Percentiles rank a stretch among this genome's conserved stretches.
Conservation (phyloP, 805 yeast genomes). For the Wickerhamomyces alni region DNA sequence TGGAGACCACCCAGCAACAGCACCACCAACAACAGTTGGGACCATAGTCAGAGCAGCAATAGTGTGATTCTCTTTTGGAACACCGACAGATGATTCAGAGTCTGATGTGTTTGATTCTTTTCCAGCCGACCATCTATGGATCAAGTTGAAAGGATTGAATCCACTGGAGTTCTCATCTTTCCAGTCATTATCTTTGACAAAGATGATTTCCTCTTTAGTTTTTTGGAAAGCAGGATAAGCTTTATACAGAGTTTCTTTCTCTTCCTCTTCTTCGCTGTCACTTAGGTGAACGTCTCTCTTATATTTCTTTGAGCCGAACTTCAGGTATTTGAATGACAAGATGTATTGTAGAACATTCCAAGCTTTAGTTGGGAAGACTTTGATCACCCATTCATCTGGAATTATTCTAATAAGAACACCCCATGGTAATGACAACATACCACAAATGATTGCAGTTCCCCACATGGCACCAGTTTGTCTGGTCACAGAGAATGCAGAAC, state of each 20-base stretch:
- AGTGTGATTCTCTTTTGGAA: conserved; percentile 17
- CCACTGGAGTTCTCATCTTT: conserved; percentile 4
- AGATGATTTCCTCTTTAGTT: conserved; percentile 25
- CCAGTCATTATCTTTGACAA: conserved; percentile 17
- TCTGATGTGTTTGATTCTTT: conserved; percentile 9
- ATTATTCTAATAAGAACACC: conserved; percentile 71
- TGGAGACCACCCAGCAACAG: conserved; percentile 47
- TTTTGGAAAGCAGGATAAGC: conserved; percentile 27
- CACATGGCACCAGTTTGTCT: conserved; percentile 82
- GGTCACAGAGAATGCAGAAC: conserved; percentile 83
- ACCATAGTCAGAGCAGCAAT: conserved; percentile 44
- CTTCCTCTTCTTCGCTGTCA: conserved; percentile 10
- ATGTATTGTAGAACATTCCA: conserved; percentile 12
- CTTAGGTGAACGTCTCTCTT: neutral
- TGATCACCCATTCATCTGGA: conserved; percentile 74
- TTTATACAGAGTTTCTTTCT: conserved; percentile 16
- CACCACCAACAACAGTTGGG: conserved; percentile 52
- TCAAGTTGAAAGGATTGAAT: conserved; percentile 20
- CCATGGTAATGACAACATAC: conserved; percentile 72
- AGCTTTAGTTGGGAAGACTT: conserved; percentile 54
- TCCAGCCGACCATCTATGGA: conserved; percentile 19
- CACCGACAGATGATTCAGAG: conserved; percentile 10
- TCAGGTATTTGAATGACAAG: conserved; percentile 16
- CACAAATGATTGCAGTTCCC: conserved; percentile 83
- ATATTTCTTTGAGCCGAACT: conserved; percentile 5